Conservation (phyloP, 306 rosid species). For the Quercus wislizeni region DNA sequence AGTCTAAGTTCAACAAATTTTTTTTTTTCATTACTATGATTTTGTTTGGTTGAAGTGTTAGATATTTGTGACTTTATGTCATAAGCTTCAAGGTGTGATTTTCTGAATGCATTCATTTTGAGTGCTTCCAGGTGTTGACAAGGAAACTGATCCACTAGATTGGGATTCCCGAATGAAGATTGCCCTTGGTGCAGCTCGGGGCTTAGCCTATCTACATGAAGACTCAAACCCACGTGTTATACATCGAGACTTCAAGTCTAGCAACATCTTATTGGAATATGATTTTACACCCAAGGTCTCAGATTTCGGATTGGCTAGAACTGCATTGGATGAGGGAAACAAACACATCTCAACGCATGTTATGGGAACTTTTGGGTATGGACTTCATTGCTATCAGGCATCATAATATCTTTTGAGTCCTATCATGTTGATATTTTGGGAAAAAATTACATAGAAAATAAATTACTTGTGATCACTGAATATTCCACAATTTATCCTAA, state of each 20-base stretch:
- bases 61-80: background rate
- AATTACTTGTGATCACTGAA: too few relatives aligned
- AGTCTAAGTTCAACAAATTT: conserved; percentile 9
- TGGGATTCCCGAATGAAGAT: conserved; percentile 91
- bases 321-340: conserved; percentile 83
- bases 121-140: conserved; percentile 67
- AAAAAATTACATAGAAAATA: too few relatives aligned
- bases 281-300: conserved; percentile 93
- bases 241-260: conserved; percentile 93
- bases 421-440: background rate
- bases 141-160: conserved; percentile 72
- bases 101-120: conserved; percentile 10
- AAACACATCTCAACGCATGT: conserved; percentile 96
- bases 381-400: background rate
- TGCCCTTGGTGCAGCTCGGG: conserved; percentile 96
- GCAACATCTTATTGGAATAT: conserved; percentile 86
- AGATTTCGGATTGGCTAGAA: conserved; percentile 96
- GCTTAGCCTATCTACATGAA: conserved; percentile 89
- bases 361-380: conserved; percentile 98
- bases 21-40: background rate
- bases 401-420: background rate
- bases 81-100: conserved; percentile 1
- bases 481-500: too few relatives aligned
- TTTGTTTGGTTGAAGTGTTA: background rate
- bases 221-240: conserved; percentile 96